Conservation (phyloP, 2,329 filamentous ascomycete species). For the Microsporum audouinii region DNA sequence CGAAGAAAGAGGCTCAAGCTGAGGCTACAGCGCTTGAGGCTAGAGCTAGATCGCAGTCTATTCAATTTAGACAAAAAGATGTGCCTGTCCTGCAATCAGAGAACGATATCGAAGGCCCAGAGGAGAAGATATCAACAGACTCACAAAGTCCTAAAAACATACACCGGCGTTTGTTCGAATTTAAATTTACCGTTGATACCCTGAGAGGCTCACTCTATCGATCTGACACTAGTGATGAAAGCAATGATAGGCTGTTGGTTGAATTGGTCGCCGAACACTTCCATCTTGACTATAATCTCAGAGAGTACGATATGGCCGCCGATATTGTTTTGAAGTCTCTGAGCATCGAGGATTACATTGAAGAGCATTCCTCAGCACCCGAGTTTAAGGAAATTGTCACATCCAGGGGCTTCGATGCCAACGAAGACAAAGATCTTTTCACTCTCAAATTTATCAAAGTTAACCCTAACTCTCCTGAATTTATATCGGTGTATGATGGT, state of each 20-base stretch:
- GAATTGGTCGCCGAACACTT: slow-evolving; percentile 88
- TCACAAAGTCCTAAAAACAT: slow-evolving; percentile 50
- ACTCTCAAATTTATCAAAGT: slow-evolving; percentile 82
- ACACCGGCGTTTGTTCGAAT: slow-evolving; percentile 85
- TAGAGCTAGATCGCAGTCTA: slow-evolving; percentile 51
- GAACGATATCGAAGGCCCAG: slow-evolving; percentile 42
- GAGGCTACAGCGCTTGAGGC: slow-evolving; percentile 28
- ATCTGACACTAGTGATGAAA: slow-evolving; percentile 65
- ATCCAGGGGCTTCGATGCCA: slow-evolving; percentile 60
- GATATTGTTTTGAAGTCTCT: slow-evolving; percentile 80
- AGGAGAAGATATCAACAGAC: slow-evolving; percentile 29
- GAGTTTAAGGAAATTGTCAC: slow-evolving; percentile 98
- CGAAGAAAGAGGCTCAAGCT: slow-evolving; percentile 19
- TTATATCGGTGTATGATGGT: slow-evolving; percentile 80
- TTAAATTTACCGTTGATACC: slow-evolving; percentile 91
- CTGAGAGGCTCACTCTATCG: slow-evolving; percentile 86
- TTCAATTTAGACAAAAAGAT: slow-evolving; percentile 61
- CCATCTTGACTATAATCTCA: slow-evolving; percentile 72
- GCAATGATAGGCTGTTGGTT: slow-evolving; percentile 70
- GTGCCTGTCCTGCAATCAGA: slow-evolving; percentile 64
- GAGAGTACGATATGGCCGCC: slow-evolving; percentile 84
- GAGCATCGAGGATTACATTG: slow-evolving; percentile 88
- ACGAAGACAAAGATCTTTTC: slow-evolving; percentile 69
- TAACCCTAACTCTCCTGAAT: slow-evolving; percentile 83
- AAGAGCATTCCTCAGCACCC: slow-evolving; percentile 59